These are phyloP conservation scores for Naganishia vaughanmartiniae DNA, from an alignment of 768 basidiomycete species.

Conservation along the genomic window DNA sequence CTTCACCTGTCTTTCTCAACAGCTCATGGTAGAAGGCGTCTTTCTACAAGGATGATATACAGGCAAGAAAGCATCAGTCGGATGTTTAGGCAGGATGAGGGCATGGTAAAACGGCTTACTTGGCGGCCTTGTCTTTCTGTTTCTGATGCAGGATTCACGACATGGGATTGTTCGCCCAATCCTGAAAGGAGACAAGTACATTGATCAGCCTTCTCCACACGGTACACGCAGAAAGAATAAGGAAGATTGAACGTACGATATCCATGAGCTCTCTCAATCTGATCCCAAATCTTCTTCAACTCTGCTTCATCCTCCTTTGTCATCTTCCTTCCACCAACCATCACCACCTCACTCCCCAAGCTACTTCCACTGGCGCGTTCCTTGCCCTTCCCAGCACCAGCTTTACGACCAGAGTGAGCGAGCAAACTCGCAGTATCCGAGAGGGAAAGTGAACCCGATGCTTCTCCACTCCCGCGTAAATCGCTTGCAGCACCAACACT, in stretches of 20 bases:
- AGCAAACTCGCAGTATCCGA: neutral
- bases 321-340: conserved; percentile 54
- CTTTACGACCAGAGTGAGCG: neutral
- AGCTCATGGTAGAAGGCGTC: conserved; percentile 21
- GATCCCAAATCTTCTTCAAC: conserved; percentile 52
- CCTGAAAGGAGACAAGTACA: neutral
- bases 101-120: neutral
- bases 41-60: neutral
- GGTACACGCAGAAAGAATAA: neutral
- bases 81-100: neutral
- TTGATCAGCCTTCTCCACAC: neutral
- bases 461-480: neutral
- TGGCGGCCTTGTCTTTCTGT: neutral
- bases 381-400: neutral
- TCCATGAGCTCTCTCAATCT: conserved; percentile 51
- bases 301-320: conserved; percentile 60
- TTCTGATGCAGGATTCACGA: neutral
- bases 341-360: neutral
- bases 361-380: neutral
- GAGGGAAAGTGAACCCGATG: neutral
- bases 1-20: conserved; percentile 6
- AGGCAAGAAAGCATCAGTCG: neutral
- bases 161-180: neutral
- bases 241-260: conserved; percentile 30
- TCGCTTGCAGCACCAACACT: neutral